Evolutionary conservation across 2,329 filamentous ascomycete species (phyloP).

Genomic region (Metarhizium anisopliae): DNA sequence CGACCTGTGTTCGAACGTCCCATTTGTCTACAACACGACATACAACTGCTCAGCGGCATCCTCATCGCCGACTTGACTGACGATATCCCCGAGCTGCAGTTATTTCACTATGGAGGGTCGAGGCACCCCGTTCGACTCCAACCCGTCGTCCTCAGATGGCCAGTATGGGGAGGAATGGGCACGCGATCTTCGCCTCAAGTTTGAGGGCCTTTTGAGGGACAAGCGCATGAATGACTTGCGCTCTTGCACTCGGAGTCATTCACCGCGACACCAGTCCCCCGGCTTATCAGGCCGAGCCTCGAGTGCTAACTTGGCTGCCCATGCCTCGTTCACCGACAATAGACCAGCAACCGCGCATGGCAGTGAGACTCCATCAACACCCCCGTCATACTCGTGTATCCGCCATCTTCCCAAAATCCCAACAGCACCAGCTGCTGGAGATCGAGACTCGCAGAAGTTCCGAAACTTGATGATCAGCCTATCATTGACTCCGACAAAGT

Average conservation of each 20-base stretch:
- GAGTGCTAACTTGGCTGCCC: slow-evolving; percentile 34
- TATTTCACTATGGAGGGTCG: slow-evolving; percentile 28
- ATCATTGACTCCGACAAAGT: slow-evolving; percentile 82
- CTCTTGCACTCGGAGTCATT: slow-evolving; percentile 43
- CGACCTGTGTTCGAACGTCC: background rate
- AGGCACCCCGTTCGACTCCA: slow-evolving; percentile 23
- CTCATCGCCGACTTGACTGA: background rate
- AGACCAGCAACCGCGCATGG: slow-evolving; percentile 39
- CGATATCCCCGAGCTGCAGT: background rate
- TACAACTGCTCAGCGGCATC: background rate
- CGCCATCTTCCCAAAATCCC: slow-evolving; percentile 51
- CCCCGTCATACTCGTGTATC: slow-evolving; percentile 39
- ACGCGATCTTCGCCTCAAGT: slow-evolving; percentile 69
- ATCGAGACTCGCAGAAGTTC: slow-evolving; percentile 64
- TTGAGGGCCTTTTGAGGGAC: slow-evolving; percentile 78
- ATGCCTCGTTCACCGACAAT: slow-evolving; percentile 28
- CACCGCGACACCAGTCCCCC: slow-evolving; percentile 52
- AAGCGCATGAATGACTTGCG: slow-evolving; percentile 76
- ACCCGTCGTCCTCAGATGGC: slow-evolving; percentile 15
- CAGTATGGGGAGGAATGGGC: slow-evolving; percentile 67
- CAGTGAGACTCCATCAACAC: slow-evolving; percentile 22
- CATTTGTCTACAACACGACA: background rate
- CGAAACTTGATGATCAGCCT: slow-evolving; percentile 76
- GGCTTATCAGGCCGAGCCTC: slow-evolving; percentile 40
- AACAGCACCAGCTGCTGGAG: slow-evolving; percentile 57